These are phyloP conservation scores for Umbellularia californica DNA, from an alignment of 164 flowering plant species.

Conservation along the genomic window DNA sequence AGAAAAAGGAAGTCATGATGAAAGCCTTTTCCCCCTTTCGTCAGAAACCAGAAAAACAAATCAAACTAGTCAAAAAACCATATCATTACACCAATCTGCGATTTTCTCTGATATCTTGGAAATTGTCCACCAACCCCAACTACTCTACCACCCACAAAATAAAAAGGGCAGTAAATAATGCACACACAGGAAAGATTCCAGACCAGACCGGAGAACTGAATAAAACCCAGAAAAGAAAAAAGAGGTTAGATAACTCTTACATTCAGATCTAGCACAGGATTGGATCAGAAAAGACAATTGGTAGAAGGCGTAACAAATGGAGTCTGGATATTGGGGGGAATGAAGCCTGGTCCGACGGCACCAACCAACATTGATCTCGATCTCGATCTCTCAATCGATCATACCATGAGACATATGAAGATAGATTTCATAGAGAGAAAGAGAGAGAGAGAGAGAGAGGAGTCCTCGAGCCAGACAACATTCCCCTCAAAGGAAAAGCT, in stretches of 20 bases:
- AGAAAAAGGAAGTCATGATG: constrained; percentile 35
- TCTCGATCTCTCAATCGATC: not conserved
- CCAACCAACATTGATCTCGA: constrained; percentile 4
- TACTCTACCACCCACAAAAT: constrained; percentile 4
- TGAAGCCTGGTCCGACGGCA: constrained; percentile 83
- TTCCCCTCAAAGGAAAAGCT: constrained; percentile 61
- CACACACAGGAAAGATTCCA: not conserved
- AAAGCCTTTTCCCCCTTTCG: constrained; percentile 20
- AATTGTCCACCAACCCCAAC: constrained; percentile 7
- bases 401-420: not conserved
- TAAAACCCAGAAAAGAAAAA: constrained; percentile 3
- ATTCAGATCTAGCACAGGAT: constrained; percentile 5
- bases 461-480: constrained; percentile 84
- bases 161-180: not conserved
- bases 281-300: not conserved
- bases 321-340: constrained; percentile 56
- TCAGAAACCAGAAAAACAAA: constrained; percentile 17
- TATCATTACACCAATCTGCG: constrained; percentile 62
- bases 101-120: constrained; percentile 14
- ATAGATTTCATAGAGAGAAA: not conserved
- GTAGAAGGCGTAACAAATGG: not conserved
- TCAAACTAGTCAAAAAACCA: constrained; percentile 28
- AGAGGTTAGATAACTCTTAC: constrained; percentile 11
- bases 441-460: constrained; percentile 13
- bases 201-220: not conserved